Percentiles rank a stretch among this genome's conserved stretches.
Conservation (phyloP, 805 yeast genomes). For the Pichia paraexigua region DNA sequence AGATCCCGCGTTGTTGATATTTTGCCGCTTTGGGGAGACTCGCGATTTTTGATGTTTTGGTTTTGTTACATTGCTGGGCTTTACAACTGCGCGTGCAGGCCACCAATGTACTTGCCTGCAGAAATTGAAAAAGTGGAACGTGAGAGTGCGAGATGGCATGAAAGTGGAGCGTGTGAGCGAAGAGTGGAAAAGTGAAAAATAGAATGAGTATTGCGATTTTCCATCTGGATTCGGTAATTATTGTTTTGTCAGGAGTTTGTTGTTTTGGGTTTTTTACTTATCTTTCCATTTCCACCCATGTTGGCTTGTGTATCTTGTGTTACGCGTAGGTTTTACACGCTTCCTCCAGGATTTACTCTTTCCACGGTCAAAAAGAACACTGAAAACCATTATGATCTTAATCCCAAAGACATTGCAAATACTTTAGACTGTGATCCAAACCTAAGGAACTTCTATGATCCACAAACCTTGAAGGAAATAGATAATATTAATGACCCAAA, state of each 20-base stretch:
- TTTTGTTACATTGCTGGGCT: too few relatives aligned
- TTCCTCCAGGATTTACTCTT: constrained; percentile 3
- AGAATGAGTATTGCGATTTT: background rate
- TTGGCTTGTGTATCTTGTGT: background rate
- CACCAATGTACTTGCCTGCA: too few relatives aligned
- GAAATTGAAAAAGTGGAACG: too few relatives aligned
- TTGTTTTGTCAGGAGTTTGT: background rate
- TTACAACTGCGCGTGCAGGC: too few relatives aligned
- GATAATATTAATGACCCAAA: background rate
- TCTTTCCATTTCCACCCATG: background rate
- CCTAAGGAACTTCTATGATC: constrained; percentile 22
- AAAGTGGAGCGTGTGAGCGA: too few relatives aligned
- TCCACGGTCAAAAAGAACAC: background rate
- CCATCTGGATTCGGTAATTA: background rate
- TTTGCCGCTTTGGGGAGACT: background rate
- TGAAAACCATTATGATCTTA: background rate
- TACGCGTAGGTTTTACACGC: background rate
- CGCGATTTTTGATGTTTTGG: background rate
- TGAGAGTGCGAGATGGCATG: too few relatives aligned
- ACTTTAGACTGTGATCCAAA: constrained; percentile 24
- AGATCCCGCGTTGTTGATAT: background rate
- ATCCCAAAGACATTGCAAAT: constrained; percentile 10
- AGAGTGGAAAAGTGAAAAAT: background rate
- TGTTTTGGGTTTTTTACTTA: background rate
- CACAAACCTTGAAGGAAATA: background rate